phyloP scores from a whole-genome alignment of 495 filamentous ascomycete species.

The Aspergillus taichungensis region DNA sequence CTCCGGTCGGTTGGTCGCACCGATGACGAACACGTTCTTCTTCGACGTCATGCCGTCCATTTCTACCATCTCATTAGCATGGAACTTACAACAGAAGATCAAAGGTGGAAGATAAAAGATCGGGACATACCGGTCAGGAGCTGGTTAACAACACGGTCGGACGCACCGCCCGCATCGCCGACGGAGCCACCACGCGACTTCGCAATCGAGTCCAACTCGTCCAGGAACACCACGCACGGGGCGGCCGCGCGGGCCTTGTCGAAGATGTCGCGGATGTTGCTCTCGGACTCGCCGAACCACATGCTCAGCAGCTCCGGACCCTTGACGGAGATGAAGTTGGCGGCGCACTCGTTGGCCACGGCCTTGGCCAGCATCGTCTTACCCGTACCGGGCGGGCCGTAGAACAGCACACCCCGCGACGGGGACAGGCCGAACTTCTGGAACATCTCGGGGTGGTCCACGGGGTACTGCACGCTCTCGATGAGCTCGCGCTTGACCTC shows the following conservation, averaged over 20 bases:
- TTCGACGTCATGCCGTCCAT: constrained; percentile 99
- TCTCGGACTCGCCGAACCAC: constrained; percentile 99
- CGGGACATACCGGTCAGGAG: constrained; percentile 85
- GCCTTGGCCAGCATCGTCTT: constrained; percentile 99
- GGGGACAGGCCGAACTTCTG: constrained; percentile 99
- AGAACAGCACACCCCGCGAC: constrained; percentile 97
- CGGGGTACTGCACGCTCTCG: constrained; percentile 97
- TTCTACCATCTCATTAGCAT: constrained; percentile 54
- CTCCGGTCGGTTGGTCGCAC: constrained; percentile 96
- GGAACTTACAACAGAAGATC: background rate
- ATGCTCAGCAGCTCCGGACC: constrained; percentile 95
- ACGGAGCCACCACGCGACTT: constrained; percentile 98
- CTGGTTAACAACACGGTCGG: constrained; percentile 99
- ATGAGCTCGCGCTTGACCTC: constrained; percentile 99
- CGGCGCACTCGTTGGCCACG: constrained; percentile 96
- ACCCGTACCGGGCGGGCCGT: constrained; percentile 98
- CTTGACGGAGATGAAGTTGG: constrained; percentile 99
- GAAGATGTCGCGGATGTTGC: constrained; percentile 99
- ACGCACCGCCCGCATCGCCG: constrained; percentile 95
- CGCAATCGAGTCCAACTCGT: constrained; percentile 97
- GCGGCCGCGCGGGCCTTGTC: constrained; percentile 98
- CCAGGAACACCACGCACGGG: constrained; percentile 97
- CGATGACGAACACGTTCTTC: constrained; percentile 99
- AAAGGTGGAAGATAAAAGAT: too few relatives aligned
- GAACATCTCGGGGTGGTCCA: constrained; percentile 99